A percentile compares a stretch with the other conserved stretches of the same genome.
Conservation (phyloP, 208 protist genomes). For the Trichomonas tenax region DNA sequence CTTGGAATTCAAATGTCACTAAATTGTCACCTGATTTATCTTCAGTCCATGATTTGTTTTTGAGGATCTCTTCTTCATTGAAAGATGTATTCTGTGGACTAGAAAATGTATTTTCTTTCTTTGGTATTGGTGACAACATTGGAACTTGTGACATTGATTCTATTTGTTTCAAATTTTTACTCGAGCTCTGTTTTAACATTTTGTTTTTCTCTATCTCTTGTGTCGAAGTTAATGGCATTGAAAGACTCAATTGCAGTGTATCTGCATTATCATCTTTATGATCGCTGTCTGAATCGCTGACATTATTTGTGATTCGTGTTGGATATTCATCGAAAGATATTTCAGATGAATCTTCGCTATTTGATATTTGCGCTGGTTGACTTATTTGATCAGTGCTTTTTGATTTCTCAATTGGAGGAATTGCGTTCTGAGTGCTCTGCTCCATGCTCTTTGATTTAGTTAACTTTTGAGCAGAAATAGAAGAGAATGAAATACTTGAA, state of each 20-base stretch:
- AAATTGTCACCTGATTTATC: background rate
- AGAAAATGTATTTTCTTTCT: background rate
- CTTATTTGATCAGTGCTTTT: too few relatives aligned
- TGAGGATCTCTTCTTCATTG: background rate
- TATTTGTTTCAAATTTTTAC: background rate
- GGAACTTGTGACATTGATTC: background rate
- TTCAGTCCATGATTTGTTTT: background rate
- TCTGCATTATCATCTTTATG: too few relatives aligned
- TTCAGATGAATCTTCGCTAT: background rate
- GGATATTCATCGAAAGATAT: background rate
- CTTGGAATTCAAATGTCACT: background rate
- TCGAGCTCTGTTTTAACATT: background rate
- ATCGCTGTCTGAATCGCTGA: background rate
- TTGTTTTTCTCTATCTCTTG: background rate
- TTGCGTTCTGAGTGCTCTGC: too few relatives aligned
- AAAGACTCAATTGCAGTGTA: background rate
- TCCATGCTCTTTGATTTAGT: too few relatives aligned
- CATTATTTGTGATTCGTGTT: background rate
- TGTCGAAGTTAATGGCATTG: background rate
- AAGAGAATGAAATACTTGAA: too few relatives aligned
- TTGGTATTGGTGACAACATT: background rate
- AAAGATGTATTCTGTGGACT: background rate
- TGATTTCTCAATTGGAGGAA: too few relatives aligned
- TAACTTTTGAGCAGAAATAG: too few relatives aligned
- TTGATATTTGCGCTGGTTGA: background rate